phyloP scores from a whole-genome alignment of 352 stramenopile species.

The Globisporangium barbulae region DNA sequence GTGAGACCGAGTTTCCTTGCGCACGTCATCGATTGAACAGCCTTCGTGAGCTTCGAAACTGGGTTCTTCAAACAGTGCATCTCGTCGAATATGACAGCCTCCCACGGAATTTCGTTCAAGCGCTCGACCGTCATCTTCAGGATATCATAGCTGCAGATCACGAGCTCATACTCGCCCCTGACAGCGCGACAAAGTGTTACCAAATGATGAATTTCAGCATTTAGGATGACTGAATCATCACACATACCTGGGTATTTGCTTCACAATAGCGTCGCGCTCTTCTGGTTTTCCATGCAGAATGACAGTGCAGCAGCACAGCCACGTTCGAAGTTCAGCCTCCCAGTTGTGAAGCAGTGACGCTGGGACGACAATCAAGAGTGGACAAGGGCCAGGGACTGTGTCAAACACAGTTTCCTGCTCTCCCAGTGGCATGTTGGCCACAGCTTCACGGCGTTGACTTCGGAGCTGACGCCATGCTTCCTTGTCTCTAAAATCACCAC shows the following conservation, averaged over 20 bases:
- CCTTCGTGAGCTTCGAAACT: slow-evolving; percentile 89
- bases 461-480: slow-evolving; percentile 93
- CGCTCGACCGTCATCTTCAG: slow-evolving; percentile 89
- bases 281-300: slow-evolving; percentile 59
- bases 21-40: slow-evolving; percentile 69
- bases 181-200: slow-evolving; percentile 38
- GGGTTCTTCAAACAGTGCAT: slow-evolving; percentile 98
- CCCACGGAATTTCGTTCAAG: slow-evolving; percentile 84
- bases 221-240: slow-evolving; percentile 14
- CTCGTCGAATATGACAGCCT: slow-evolving; percentile 96
- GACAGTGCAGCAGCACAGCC: slow-evolving; percentile 69
- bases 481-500: slow-evolving; percentile 93
- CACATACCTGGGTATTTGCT: slow-evolving; percentile 85
- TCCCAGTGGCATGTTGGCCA: background rate
- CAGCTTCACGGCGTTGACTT: slow-evolving; percentile 86
- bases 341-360: slow-evolving; percentile 98
- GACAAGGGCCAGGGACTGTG: slow-evolving; percentile 37
- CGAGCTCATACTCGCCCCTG: slow-evolving; percentile 70
- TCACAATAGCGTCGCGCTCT: slow-evolving; percentile 53
- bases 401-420: slow-evolving; percentile 4
- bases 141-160: slow-evolving; percentile 87
- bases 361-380: slow-evolving; percentile 97
- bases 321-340: slow-evolving; percentile 98
- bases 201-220: slow-evolving; percentile 56
- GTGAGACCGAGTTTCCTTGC: slow-evolving; percentile 81